Conservation (phyloP, 139 green algal genomes). For the Desmodesmus armatus region DNA sequence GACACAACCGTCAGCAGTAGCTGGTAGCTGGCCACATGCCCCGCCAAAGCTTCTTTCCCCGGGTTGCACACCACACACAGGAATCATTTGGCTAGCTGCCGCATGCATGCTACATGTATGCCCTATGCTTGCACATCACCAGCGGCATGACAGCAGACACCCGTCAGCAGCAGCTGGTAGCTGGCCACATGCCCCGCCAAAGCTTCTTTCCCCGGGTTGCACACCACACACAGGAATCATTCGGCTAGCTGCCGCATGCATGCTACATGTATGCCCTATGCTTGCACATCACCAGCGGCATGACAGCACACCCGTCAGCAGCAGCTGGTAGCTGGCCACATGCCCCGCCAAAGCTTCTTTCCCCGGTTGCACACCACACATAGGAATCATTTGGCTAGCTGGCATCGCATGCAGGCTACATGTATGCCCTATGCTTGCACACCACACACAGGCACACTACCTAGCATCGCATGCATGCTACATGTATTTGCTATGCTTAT, state of each 20-base stretch:
- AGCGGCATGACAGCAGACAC: background rate
- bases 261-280: background rate
- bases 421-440: background rate
- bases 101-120: background rate
- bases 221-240: no score
- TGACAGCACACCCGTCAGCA: background rate
- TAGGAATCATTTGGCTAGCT: background rate
- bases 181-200: no score
- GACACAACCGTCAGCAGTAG: background rate
- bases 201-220: no score
- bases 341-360: no score
- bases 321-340: background rate
- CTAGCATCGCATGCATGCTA: background rate
- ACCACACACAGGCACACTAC: background rate
- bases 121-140: background rate
- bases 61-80: no score
- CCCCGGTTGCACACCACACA: no score
- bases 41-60: no score
- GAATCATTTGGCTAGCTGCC: background rate
- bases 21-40: no score
- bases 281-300: background rate
- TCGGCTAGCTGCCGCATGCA: background rate
- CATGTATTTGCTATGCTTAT: background rate
- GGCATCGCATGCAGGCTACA: background rate
- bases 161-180: background rate